Evolutionary conservation across 371 early-diverging fungal genomes (phyloP).

Genomic region (Mycotypha africana): DNA sequence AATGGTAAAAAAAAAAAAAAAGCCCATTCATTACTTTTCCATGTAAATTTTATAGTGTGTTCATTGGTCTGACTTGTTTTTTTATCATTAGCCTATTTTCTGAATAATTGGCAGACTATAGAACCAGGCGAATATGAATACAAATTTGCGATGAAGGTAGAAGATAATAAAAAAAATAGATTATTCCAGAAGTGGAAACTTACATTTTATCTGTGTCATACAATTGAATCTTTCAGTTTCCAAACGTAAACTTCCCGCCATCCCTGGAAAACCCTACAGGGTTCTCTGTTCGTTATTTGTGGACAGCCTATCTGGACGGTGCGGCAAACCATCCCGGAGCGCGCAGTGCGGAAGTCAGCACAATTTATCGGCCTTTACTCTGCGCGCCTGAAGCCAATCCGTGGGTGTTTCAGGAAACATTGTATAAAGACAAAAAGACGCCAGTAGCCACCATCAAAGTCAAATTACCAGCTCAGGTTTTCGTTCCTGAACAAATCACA

Average conservation of each 20-base stretch:
- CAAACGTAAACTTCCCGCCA: constrained; percentile 33
- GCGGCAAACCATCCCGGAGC: constrained; percentile 23
- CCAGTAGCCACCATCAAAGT: constrained; percentile 17
- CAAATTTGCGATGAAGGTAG: constrained; percentile 48
- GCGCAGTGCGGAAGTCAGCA: constrained; percentile 17
- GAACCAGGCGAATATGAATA: constrained; percentile 26
- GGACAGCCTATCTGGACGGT: constrained; percentile 45
- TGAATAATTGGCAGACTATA: constrained; percentile 33
- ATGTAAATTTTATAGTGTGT: not conserved
- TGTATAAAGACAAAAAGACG: constrained; percentile 9
- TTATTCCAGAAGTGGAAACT: too few species aligned
- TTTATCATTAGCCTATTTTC: constrained; percentile 10
- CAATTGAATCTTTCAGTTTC: constrained; percentile 24
- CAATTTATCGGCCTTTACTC: constrained; percentile 22
- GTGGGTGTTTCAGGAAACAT: constrained; percentile 18
- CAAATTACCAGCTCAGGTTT: constrained; percentile 18
- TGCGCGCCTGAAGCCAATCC: constrained; percentile 14
- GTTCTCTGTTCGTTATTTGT: constrained; percentile 31
- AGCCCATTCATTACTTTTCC: too few species aligned
- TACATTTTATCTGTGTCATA: too few species aligned
- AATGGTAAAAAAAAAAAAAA: constrained; percentile 4
- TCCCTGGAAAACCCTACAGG: constrained; percentile 25
- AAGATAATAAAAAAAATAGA: not conserved
- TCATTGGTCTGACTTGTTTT: too few species aligned
- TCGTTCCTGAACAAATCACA: constrained; percentile 14